Evolutionary conservation across 768 basidiomycete genomes (phyloP), one percentile per base, ranked within the genome.

Genomic region (Pilatotrama ljubarskyi): DNA sequence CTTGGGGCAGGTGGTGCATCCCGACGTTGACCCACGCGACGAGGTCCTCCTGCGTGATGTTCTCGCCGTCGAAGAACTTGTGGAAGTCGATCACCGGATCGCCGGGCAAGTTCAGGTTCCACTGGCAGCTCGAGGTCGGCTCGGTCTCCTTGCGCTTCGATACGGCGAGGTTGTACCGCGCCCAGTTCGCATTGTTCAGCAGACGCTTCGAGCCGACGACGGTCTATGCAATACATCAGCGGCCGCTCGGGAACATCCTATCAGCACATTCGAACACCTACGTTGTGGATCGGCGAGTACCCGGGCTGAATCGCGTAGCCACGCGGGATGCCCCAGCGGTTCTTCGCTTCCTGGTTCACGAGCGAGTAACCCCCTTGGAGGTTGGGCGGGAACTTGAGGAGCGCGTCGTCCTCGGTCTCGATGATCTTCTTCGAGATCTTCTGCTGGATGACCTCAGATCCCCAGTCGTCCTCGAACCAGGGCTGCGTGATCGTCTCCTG

Each of bases 1-100:
- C 80, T 65, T 84, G 81, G 1, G 84, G 84, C 50, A 87, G 73
- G 65, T 88, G 86, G 69, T 88, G 86, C 74, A 78, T 87, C 20
- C 86, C 87, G 38, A 88, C 63, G 63, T 87, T 86, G 53, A 88
- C 67, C 84, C 86, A 88, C 17, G 81, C 80, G 3, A 87, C 86
- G 13, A 88, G 70, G 68, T 88, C 87, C 65, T 84, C 77, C 66
- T 88, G 85, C 0, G 79, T 80, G 47, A 88, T 76, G 57, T 78
- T 82, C 72, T 88, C 86, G 6, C 80, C 82, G 61, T 87, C 78
- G 69, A 86, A 87, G 73, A 85, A 86, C 41, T 78, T 77, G 71
- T 84, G 80, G 69, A 85, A 86, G 66, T 85, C 76, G 49, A 86
- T 81, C 11, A 78, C 72, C 5, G 84, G 84, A 5, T 64, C 61